Conservation (phyloP, 2,329 filamentous ascomycete species). For the Microdochium nivale region DNA sequence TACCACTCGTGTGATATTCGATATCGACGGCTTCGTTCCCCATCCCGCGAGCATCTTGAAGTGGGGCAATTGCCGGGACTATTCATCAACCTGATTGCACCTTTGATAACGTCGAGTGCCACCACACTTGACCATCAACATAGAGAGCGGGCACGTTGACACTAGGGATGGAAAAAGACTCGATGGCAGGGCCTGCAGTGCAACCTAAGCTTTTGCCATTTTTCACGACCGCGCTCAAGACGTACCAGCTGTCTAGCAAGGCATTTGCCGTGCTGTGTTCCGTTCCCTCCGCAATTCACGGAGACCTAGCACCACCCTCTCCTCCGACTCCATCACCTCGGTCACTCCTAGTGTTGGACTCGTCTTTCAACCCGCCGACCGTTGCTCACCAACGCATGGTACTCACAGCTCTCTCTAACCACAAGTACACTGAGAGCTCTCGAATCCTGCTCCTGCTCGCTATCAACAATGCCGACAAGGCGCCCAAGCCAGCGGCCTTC, state of each 20-base stretch:
- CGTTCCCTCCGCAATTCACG: constrained; percentile 9
- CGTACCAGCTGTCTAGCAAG: background rate
- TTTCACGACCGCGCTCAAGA: background rate
- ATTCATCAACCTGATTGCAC: background rate
- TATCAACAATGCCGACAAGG: constrained; percentile 59
- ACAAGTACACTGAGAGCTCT: constrained; percentile 8
- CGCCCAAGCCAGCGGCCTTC: constrained; percentile 58
- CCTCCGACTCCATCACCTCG: constrained; percentile 14
- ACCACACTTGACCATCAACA: background rate
- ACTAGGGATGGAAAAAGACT: background rate
- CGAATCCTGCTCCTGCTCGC: constrained; percentile 52
- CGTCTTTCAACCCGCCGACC: constrained; percentile 62
- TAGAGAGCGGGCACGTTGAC: background rate
- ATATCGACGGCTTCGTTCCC: background rate
- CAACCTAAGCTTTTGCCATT: background rate
- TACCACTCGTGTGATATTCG: background rate
- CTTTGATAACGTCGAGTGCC: background rate
- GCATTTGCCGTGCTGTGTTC: constrained; percentile 30
- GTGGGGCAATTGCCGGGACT: too few relatives aligned
- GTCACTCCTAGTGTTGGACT: constrained; percentile 52
- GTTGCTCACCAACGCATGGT: constrained; percentile 51
- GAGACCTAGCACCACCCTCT: constrained; percentile 5
- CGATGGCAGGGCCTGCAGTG: background rate
- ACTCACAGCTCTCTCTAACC: constrained; percentile 31
- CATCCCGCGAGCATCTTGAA: too few relatives aligned